Base-by-base conservation (phyloP, 129 eudicot species). In the Glebionis coronaria region DNA sequence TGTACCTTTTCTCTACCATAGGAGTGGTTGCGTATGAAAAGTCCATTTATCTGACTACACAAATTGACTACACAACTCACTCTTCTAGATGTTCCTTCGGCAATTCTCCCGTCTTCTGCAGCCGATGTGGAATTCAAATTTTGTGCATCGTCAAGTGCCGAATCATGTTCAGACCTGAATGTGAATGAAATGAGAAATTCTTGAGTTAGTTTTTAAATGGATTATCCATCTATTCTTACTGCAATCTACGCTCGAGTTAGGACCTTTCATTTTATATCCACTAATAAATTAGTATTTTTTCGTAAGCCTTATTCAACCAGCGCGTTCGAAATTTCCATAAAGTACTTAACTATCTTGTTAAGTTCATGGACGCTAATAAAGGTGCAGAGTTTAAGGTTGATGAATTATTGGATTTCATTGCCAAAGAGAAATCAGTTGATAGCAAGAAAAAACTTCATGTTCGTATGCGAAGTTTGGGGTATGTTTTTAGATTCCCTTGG, bases 191-290 rank as follows among this genome's bases (percentile, higher is more conserved):
- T n/a, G n/a, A n/a, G n/a, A n/a, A n/a, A n/a, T n/a, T n/a, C n/a
- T n/a, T n/a, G n/a, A n/a, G n/a, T n/a, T n/a, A n/a, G n/a, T n/a
- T n/a, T n/a, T n/a, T n/a, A n/a, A n/a, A n/a, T n/a, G n/a, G n/a
- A n/a, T n/a, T n/a, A n/a, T n/a, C n/a, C n/a, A n/a, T n/a, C n/a
- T n/a, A n/a, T n/a, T n/a, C n/a, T n/a, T n/a, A n/a, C n/a, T n/a
- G n/a, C n/a, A n/a, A n/a, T n/a, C n/a, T n/a, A n/a, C n/a, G 73
- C 90, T 89, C 59, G 94, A 85, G 63, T 62, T 89, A 82, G 96
- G 96, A 35, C 96, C 93, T 62, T 75, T 89, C 71, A 21, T 83
- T 28, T 66, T 79, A n/a, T 94, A 89, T 51, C 94, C 96, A 27
- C 90, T 89, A 31, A 82, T 73, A 56, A 54, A 58, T 67, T 90